Evolutionary conservation across 2,329 filamentous ascomycete genomes (phyloP), one percentile per base, ranked within the genome.

Genomic region (Ambrosiella cleistominuta): DNA sequence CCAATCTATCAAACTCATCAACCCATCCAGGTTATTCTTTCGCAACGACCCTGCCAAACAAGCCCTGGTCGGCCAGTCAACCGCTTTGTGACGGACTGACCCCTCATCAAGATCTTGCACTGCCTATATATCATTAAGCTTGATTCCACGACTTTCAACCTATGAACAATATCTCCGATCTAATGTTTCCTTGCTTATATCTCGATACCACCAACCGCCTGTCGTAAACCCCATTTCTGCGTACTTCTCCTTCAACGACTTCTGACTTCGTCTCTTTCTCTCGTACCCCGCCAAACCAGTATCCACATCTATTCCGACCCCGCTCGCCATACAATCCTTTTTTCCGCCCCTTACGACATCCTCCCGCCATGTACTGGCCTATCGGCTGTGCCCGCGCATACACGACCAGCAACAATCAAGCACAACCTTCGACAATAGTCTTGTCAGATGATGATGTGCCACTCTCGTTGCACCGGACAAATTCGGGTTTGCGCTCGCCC

Each of bases 321-420:
- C 44, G 44, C 44, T 15, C n/a, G 8, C 17, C 7, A 15, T n/a
- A n/a, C 8, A 7, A 47, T 12, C 17, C 44, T 47, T 47, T 6
- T 6, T 47, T 6, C 44, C 44, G 8, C 44, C 7, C 13, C 44
- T 15, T 15, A 12, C 44, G 44, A 15, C n/a, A 47, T 47, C 44
- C 44, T 8, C 13, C 44, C 44, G 44, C 8, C 13, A 94, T 93
- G 88, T 94, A 94, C 78, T 94, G 88, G 88, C 88, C 88, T 67
- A 80, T 89, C 70, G 87, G 86, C 70, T 86, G 86, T 68, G 86
- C 88, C 67, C 82, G 83, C 69, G 82, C 90, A 69, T 91, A 88
- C 74, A 83, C 86, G 67, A 85, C 85, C 65, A 86, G 77, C 72
- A 86, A 81, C 71, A 79, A 78, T 66, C 76, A 76, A 68, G 70